Base-by-base conservation (phyloP, 208 protist species). In the Crithidia acanthocephali region DNA sequence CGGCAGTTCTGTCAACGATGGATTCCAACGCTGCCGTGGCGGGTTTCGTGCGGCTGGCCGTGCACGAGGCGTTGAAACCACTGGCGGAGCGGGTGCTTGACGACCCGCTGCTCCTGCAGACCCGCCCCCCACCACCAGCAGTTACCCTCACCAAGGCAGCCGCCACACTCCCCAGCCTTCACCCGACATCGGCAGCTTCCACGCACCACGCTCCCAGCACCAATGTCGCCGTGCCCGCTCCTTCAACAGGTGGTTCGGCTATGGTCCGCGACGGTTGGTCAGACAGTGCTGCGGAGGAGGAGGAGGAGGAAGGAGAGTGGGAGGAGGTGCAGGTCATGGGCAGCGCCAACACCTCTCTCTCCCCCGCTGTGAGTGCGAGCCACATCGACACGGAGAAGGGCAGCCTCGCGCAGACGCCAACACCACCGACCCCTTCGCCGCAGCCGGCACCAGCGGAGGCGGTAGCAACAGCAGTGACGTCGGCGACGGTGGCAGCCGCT, bases 81-180 rank as follows among this genome's bases (percentile, higher is more conserved):
- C 13, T 78, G 11, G 72, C 72, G 15, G 65, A 78, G 57, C 65
- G 72, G 32, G 25, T 78, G 25, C 42, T 78, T 10, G 59, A 72
- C 30, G 50, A 78, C 23, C 65, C 65, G 8, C 51, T 78, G 42
- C 56, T 40, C 32, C 35, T 13, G 51, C 18, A 35, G 40, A n/a
- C 18, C 44, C 35, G 28, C 35, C 13, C 33, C 4, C 45, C 16
- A 33, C 22, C 32, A 13, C 25, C 25, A 7, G 37, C 37, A 44
- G 9, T 44, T 13, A 44, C 9, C 37, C 9, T 7, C 37, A 44
- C 7, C 13, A 13, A 16, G 37, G n/a, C n/a, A n/a, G n/a, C n/a
- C n/a, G n/a, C n/a, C n/a, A n/a, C n/a, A n/a, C n/a, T n/a, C n/a
- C n/a, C n/a, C n/a, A n/a, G n/a, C n/a, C n/a, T n/a, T n/a, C n/a